Evolutionary conservation across 176 grass and related monocot species (phyloP).

Genomic region (Eragrostis nindensis): DNA sequence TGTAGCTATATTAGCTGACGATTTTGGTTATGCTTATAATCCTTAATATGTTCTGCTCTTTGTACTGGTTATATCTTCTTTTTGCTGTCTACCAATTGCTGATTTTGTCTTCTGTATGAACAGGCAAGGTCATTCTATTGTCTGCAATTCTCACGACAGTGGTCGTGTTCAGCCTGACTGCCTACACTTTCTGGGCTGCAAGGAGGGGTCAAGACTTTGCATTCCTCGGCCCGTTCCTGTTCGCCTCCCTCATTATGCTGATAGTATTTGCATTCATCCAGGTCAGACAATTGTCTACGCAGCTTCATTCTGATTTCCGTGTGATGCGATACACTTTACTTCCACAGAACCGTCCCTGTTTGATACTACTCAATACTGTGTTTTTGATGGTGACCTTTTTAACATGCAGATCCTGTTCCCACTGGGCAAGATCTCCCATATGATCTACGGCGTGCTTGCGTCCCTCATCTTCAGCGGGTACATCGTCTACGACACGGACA

Average conservation of each 20-base stretch:
- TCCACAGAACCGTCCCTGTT: not conserved
- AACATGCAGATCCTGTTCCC: constrained; percentile 70
- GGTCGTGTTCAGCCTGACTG: constrained; percentile 83
- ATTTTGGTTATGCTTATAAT: not conserved
- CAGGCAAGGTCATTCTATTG: constrained; percentile 93
- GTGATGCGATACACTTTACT: not conserved
- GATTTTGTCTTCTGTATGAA: constrained; percentile 1
- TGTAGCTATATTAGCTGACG: not conserved
- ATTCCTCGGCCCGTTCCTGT: constrained; percentile 93
- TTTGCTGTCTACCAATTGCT: not conserved
- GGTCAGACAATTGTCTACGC: constrained; percentile 42
- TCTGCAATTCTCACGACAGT: constrained; percentile 83
- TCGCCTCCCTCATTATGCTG: constrained; percentile 72
- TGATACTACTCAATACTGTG: not conserved
- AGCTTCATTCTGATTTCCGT: not conserved
- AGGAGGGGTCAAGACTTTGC: constrained; percentile 87
- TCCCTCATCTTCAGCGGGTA: constrained; percentile 82
- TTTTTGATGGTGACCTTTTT: not conserved
- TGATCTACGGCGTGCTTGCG: constrained; percentile 80
- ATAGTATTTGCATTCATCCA: constrained; percentile 86
- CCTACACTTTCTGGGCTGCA: constrained; percentile 93
- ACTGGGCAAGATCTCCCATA: constrained; percentile 75
- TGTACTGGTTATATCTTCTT: not conserved
- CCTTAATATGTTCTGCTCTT: not conserved
- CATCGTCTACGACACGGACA: constrained; percentile 90